A percentile compares a stretch with the other conserved stretches of the same genome.
Conservation (phyloP, 768 basidiomycete species). For the Crepidotus variabilis region DNA sequence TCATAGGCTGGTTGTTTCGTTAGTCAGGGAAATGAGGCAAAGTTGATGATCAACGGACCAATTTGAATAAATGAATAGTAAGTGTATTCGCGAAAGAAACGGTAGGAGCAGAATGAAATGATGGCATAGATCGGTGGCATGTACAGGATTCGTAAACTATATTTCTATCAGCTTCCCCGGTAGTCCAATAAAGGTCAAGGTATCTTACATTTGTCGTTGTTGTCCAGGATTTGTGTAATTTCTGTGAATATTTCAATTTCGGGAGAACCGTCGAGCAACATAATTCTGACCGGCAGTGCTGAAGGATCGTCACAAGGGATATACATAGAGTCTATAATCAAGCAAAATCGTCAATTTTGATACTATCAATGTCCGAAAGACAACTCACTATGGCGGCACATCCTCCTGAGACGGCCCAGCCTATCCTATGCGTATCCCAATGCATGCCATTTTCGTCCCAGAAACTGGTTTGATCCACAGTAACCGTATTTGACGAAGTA, state of each 20-base stretch:
- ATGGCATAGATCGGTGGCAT: conserved; percentile 83
- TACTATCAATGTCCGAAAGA: not conserved
- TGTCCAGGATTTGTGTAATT: conserved; percentile 68
- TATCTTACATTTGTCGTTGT: conserved; percentile 74
- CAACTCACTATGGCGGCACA: conserved; percentile 48
- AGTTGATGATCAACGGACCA: conserved; percentile 21
- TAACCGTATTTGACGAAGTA: conserved; percentile 42
- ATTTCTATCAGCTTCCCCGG: not conserved
- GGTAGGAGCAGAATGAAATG: conserved; percentile 83
- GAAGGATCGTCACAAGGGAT: conserved; percentile 48
- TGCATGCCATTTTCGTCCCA: conserved; percentile 51
- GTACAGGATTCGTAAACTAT: conserved; percentile 73
- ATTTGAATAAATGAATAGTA: conserved; percentile 44
- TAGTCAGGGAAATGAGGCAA: conserved; percentile 1
- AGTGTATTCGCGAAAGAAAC: conserved; percentile 75
- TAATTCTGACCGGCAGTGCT: conserved; percentile 58
- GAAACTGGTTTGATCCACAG: conserved; percentile 57
- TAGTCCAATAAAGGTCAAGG: conserved; percentile 6
- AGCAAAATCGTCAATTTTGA: not conserved
- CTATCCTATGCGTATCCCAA: conserved; percentile 65
- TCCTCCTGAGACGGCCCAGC: conserved; percentile 69
- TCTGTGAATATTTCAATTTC: conserved; percentile 30
- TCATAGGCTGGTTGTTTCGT: conserved; percentile 52
- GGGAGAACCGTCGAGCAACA: not conserved
- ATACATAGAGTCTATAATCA: conserved; percentile 54